Evolutionary conservation across 2,329 filamentous ascomycete species (phyloP).

Genomic region (Ascochyta pisi): DNA sequence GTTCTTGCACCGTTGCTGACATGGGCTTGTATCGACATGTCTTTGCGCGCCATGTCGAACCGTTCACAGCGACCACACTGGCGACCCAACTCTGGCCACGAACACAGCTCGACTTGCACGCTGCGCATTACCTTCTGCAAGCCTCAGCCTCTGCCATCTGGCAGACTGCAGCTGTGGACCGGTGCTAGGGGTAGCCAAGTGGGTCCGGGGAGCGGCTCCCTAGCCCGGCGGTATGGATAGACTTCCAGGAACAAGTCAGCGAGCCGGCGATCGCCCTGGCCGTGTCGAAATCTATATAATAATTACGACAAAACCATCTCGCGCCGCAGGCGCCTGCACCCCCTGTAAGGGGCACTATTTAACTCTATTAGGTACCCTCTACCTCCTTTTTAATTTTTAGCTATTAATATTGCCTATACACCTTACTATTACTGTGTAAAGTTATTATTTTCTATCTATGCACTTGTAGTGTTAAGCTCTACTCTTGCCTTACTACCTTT

Average conservation of each 20-base stretch:
- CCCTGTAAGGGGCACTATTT: no score
- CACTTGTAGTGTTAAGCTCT: no score
- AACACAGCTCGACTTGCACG: neutral
- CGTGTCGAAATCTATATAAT: slow-evolving; percentile 22
- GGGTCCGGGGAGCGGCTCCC: slow-evolving; percentile 48
- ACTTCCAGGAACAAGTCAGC: slow-evolving; percentile 45
- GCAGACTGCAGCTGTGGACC: slow-evolving; percentile 31
- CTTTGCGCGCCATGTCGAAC: neutral
- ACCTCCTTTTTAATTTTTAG: no score
- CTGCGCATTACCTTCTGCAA: neutral
- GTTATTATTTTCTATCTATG: no score
- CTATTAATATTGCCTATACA: no score
- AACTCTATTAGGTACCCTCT: no score
- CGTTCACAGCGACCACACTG: neutral
- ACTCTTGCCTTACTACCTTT: no score
- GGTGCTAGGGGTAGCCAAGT: slow-evolving; percentile 25
- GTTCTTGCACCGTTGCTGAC: neutral
- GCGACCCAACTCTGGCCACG: neutral
- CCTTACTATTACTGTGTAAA: no score
- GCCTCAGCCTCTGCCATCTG: slow-evolving; percentile 9
- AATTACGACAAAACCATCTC: no score
- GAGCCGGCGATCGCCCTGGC: slow-evolving; percentile 38
- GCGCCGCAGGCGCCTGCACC: no score
- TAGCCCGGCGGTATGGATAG: slow-evolving; percentile 43
- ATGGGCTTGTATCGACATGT: neutral